Conservation (phyloP, 2,329 filamentous ascomycete species). For the Akanthomyces muscarius region DNA sequence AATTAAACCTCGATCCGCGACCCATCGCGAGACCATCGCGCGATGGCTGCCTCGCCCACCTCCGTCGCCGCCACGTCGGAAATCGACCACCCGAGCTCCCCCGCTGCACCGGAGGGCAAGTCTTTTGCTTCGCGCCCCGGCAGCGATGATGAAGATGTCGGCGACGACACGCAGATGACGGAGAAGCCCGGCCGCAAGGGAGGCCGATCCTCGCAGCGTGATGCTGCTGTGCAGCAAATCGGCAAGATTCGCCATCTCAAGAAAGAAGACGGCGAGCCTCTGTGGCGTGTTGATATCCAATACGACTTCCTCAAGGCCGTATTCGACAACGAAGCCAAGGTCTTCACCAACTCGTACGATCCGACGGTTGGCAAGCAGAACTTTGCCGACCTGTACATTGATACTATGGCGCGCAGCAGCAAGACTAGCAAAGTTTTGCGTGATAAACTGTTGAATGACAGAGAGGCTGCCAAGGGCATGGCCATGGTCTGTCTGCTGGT, state of each 20-base stretch:
- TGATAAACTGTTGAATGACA: conserved; percentile 91
- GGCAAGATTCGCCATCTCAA: conserved; percentile 81
- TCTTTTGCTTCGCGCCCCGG: conserved; percentile 43
- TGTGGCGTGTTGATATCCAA: conserved; percentile 85
- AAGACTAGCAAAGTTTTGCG: conserved; percentile 98
- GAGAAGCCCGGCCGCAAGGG: conserved; percentile 36
- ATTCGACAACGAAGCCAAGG: conserved; percentile 68
- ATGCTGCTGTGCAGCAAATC: conserved; percentile 38
- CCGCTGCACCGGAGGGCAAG: conserved; percentile 38
- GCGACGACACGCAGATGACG: conserved; percentile 41
- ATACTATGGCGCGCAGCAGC: conserved; percentile 96
- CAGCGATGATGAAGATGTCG: conserved; percentile 44
- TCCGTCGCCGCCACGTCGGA: conserved; percentile 42
- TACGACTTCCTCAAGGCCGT: conserved; percentile 79
- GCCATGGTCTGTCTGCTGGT: conserved; percentile 98
- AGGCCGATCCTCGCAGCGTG: conserved; percentile 31
- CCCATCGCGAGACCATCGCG: conserved; percentile 11
- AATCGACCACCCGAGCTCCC: conserved; percentile 44
- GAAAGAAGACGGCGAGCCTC: conserved; percentile 81
- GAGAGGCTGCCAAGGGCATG: conserved; percentile 92
- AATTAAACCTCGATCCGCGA: conserved; percentile 8
- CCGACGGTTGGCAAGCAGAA: conserved; percentile 59
- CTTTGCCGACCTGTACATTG: conserved; percentile 96
- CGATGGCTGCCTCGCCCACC: conserved; percentile 39
- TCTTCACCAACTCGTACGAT: conserved; percentile 92